These are phyloP conservation scores for Glarea lozoyensis DNA, from an alignment of 495 filamentous ascomycete species.

Conservation along the genomic window DNA sequence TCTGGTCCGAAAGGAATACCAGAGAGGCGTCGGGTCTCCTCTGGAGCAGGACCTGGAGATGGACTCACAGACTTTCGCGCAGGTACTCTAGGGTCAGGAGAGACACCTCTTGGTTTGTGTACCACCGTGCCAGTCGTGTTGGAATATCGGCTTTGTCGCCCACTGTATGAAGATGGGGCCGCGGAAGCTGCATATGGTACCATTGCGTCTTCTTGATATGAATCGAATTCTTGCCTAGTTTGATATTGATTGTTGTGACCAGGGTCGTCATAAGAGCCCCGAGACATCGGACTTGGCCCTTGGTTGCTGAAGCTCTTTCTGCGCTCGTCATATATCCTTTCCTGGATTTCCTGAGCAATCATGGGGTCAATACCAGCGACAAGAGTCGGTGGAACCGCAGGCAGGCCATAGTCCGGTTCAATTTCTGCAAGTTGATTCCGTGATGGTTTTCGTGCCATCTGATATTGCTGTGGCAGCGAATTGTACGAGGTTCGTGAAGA, in stretches of 20 bases:
- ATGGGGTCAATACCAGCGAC: conserved; percentile 60
- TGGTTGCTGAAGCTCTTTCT: conserved; percentile 18
- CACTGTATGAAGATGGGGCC: conserved; percentile 13
- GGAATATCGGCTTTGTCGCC: conserved; percentile 14
- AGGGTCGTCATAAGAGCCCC: conserved; percentile 12
- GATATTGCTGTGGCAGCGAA: conserved; percentile 10
- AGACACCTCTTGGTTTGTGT: conserved; percentile 43
- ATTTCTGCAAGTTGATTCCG: neutral
- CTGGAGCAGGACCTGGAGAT: conserved; percentile 49
- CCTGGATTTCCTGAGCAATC: conserved; percentile 46
- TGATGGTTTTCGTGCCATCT: conserved; percentile 6
- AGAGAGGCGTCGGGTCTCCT: conserved; percentile 41
- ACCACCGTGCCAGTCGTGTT: conserved; percentile 19
- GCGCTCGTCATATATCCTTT: conserved; percentile 39
- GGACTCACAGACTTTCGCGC: conserved; percentile 73
- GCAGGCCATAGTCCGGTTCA: conserved; percentile 12
- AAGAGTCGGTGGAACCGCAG: conserved; percentile 55
- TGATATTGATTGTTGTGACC: conserved; percentile 21
- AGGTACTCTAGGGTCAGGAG: conserved; percentile 53
- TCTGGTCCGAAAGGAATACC: conserved; percentile 83
- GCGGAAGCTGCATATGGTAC: conserved; percentile 11
- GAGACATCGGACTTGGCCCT: conserved; percentile 6
- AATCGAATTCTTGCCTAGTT: conserved; percentile 2
- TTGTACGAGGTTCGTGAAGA: conserved; percentile 17
- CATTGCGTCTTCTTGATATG: conserved; percentile 11